These are phyloP conservation scores for Leccinum truebloodii DNA, from an alignment of 768 basidiomycete genomes.

Conservation along the genomic window DNA sequence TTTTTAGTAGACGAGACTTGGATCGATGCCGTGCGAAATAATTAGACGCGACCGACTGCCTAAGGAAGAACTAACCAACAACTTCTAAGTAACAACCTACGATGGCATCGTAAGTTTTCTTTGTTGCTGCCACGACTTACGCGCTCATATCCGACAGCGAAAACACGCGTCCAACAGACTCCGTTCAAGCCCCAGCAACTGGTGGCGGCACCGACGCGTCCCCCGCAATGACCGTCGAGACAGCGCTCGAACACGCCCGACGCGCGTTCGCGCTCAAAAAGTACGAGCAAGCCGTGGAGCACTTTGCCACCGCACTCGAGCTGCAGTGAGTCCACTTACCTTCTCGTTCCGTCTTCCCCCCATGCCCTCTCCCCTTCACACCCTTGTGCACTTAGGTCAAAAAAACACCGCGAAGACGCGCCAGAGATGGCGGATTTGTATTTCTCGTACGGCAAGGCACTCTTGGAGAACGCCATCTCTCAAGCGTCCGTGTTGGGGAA, in stretches of 20 bases:
- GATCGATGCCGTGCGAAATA: constrained; percentile 18
- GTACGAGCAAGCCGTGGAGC: constrained; percentile 82
- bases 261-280: constrained; percentile 87
- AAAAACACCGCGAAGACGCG: constrained; percentile 74
- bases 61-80: too few relatives aligned
- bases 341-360: too few relatives aligned
- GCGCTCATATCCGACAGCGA: constrained; percentile 10
- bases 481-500: constrained; percentile 89
- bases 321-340: constrained; percentile 59
- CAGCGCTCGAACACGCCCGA: constrained; percentile 73
- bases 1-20: not conserved
- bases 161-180: constrained; percentile 2
- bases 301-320: constrained; percentile 84
- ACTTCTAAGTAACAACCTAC: too few relatives aligned
- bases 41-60: too few relatives aligned
- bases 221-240: constrained; percentile 44
- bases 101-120: constrained; percentile 30
- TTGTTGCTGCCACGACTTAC: not conserved
- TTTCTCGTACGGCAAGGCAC: constrained; percentile 88
- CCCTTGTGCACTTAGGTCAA: too few relatives aligned
- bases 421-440: constrained; percentile 87
- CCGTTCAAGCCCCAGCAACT: not conserved
- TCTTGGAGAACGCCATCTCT: constrained; percentile 89
- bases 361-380: too few relatives aligned
- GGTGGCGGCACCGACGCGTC: constrained; percentile 28